Evolutionary conservation across 163 green algal genomes (phyloP), one percentile per base, ranked within the genome.

Genomic region (Chlorella variabilis): DNA sequence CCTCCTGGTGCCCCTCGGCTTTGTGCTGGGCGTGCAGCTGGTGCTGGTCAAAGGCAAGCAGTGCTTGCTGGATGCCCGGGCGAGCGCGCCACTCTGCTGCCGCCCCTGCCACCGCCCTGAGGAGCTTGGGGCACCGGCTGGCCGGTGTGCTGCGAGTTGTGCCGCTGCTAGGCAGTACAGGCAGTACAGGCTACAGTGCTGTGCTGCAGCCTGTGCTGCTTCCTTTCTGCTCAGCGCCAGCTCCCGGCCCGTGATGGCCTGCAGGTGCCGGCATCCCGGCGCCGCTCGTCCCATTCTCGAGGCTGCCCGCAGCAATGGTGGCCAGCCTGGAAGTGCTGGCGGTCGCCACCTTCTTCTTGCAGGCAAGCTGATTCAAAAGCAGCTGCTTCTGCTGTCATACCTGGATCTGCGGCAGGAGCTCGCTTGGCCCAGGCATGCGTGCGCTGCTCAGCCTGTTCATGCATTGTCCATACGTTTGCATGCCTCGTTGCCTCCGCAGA

Each of bases 211-310:
- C n/a, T n/a, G n/a, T n/a, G n/a, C n/a, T n/a, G n/a, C n/a, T n/a
- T n/a, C n/a, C n/a, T n/a, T n/a, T n/a, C n/a, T n/a, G n/a, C n/a
- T n/a, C n/a, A n/a, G n/a, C n/a, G n/a, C n/a, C n/a, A n/a, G n/a
- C n/a, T n/a, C n/a, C n/a, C n/a, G n/a, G n/a, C n/a, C n/a, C n/a
- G n/a, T n/a, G n/a, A n/a, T n/a, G 45, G 11, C 45, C 11, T 54
- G 77, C 70, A 70, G 67, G 68, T 38, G 77, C 83, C 49, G 67
- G 67, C 41, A 84, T 87, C 31, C 83, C 83, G 7, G 36, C 56
- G 4, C 9, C 27, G 42, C 80, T 87, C 29, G 25, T 87, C 29
- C 69, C 83, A 42, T 74, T 70, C 56, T 84, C 75, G 7, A 51
- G 77, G 25, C 49, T 84, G 39, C 67, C 76, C 4, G 45, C 34